Percentiles rank a stretch among this genome's conserved stretches.
These are phyloP conservation scores for Clarireedia homoeocarpa DNA, from an alignment of 2,329 filamentous ascomycete species.

Conservation along the genomic window DNA sequence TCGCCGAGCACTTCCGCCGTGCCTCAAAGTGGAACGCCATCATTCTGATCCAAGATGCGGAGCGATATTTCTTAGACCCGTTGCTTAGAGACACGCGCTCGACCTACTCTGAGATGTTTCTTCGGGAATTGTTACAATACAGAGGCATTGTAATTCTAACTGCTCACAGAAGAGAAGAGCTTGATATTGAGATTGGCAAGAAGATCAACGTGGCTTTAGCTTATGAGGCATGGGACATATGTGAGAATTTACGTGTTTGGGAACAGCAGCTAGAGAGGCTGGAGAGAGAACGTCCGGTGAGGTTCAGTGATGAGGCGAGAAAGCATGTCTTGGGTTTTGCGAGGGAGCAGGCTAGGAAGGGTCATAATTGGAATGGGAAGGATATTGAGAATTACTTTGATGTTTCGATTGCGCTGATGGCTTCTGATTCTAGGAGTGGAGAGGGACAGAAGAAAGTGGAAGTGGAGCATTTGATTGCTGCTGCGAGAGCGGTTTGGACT, in stretches of 20 bases:
- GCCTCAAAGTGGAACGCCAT: constrained; percentile 3
- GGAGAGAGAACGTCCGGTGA: not conserved
- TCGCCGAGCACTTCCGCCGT: not conserved
- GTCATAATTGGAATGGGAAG: not conserved
- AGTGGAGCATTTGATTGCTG: not conserved
- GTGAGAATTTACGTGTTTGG: not conserved
- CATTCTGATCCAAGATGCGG: not conserved
- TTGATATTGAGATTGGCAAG: not conserved
- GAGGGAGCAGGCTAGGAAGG: not conserved
- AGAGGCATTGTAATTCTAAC: not conserved
- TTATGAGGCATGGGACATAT: not conserved
- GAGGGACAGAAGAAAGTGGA: not conserved
- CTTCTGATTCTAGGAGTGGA: not conserved
- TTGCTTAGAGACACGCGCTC: not conserved
- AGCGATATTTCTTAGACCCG: not conserved
- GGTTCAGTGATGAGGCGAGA: not conserved
- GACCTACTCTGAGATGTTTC: not conserved
- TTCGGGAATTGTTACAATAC: not conserved
- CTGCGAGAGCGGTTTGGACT: not conserved
- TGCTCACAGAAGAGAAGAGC: not conserved
- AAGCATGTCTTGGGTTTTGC: not conserved
- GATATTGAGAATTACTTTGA: not conserved
- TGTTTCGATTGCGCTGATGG: not conserved
- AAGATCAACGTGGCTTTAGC: not conserved
- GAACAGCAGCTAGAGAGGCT: not conserved